Base-by-base conservation (phyloP, 371 early-diverging fungal species). In the Mortierella sp. region DNA sequence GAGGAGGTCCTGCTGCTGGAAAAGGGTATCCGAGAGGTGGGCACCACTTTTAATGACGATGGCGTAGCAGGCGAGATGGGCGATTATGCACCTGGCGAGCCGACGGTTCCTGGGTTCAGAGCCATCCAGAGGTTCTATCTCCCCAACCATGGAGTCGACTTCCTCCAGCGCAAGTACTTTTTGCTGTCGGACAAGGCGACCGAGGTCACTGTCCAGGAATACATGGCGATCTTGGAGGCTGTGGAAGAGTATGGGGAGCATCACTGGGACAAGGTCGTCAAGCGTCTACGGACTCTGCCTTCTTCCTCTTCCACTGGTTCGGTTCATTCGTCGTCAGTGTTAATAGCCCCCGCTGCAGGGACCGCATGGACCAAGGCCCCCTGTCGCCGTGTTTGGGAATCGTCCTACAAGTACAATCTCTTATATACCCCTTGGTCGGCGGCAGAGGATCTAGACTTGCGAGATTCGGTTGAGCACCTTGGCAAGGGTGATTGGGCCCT, bases 301-400 rank as follows among this genome's bases (percentile, higher is more conserved):
- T 10, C 63, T 55, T 5, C 63, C 35, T 35, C 65, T 21, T 51
- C 76, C 18, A 4, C 65, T 4, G 51, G 63, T 44, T 12, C 24
- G 56, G 21, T 32, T 2, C 43, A 24, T n/a, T 29, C 49, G 2
- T 41, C 70, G 4, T 41, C 70, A 2, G 11, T 16, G 43, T 41
- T 18, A 4, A 60, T 27, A 49, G 32, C n/a, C 2, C 10, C 43
- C 21, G 43, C 58, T 35, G 29, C 48, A 11, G 35, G 54, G 24
- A 27, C 54, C 11, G 81, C 81, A 10, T 86, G 87, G 87, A 86
- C 82, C 1, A 82, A 79, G 49, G 87, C 82, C 1, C 87, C 87
- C 24, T 77, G 72, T 71, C 87, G 87, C 29, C 87, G 87, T 27
- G 80, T 86, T 8, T 86, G 82, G 80, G 77, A 86, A 51, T 65